These are phyloP conservation scores for Serendipita sp. DNA, from an alignment of 768 basidiomycete species.

Conservation along the genomic window DNA sequence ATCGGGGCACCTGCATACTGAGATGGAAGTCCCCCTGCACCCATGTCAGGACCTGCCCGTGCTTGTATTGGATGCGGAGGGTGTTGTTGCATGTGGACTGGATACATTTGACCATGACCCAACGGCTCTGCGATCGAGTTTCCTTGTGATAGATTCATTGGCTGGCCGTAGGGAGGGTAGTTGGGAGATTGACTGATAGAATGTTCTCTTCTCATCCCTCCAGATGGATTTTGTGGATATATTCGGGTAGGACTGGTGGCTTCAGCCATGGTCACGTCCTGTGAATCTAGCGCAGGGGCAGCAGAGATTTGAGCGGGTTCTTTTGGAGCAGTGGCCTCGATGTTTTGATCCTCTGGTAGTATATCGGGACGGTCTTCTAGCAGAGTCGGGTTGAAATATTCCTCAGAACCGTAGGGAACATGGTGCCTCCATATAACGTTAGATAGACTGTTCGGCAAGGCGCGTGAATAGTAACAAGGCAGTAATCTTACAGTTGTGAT, in stretches of 20 bases:
- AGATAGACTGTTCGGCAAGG: not conserved
- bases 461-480: not conserved
- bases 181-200: not conserved
- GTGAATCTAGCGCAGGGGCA: not conserved
- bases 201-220: not conserved
- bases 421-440: not conserved
- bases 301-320: not conserved
- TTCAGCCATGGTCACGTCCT: not conserved
- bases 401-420: not conserved
- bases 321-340: not conserved
- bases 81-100: not conserved
- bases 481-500: conserved; percentile 57
- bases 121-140: not conserved
- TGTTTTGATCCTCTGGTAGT: not conserved
- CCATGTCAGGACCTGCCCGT: not conserved
- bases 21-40: not conserved
- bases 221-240: not conserved
- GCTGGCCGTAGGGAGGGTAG: not conserved
- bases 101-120: not conserved
- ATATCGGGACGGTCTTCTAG: not conserved
- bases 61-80: not conserved
- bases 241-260: not conserved
- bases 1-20: no score
- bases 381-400: not conserved
- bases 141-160: not conserved